Evolutionary conservation across 163 green algal species (phyloP).

Genomic region (Scenedesmus sp.): DNA sequence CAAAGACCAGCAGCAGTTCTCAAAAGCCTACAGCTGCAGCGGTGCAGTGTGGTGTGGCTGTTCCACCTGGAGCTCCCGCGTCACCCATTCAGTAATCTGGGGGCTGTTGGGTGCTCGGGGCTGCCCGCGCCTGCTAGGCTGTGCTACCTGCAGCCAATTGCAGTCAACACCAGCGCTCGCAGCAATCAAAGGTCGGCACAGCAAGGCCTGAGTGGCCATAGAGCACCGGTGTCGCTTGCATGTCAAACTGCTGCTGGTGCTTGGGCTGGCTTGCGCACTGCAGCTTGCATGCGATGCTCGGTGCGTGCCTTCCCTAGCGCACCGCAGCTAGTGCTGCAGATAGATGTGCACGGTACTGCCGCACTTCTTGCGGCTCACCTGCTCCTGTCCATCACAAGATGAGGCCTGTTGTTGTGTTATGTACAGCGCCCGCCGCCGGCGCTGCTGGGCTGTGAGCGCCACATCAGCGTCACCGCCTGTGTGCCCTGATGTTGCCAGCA

Average conservation of each 20-base stretch:
- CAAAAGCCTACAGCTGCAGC: not conserved
- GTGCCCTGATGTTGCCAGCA: constrained; percentile 7
- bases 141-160: not conserved
- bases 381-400: not conserved
- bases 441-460: constrained; percentile 21
- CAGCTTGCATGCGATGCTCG: not conserved
- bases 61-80: not conserved
- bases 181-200: not conserved
- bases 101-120: not conserved
- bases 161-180: not conserved
- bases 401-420: not conserved
- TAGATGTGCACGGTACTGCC: too few species aligned
- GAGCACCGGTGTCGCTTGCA: not conserved
- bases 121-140: not conserved
- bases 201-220: not conserved
- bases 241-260: not conserved
- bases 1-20: not conserved
- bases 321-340: not conserved
- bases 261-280: not conserved
- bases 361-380: not conserved
- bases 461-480: not conserved
- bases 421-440: constrained; percentile 29
- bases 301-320: not conserved
- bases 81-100: not conserved
- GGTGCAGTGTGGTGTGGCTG: not conserved